These are phyloP conservation scores for Jamesozyma spencerorum DNA, from an alignment of 805 yeast species.

Conservation along the genomic window DNA sequence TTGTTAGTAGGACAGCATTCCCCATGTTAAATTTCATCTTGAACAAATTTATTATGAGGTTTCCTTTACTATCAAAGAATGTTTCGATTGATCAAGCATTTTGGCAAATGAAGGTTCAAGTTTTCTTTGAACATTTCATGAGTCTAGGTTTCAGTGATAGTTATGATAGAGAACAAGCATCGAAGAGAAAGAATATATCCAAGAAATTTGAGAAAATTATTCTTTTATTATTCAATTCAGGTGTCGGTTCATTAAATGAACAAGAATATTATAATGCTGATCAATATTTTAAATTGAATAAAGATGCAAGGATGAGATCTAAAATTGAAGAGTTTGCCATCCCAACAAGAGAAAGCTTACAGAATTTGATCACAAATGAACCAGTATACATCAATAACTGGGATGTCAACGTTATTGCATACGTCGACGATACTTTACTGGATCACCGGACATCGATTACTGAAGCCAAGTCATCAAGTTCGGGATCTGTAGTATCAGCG, in stretches of 20 bases:
- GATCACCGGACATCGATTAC: background rate
- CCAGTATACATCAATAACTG: conserved; percentile 42
- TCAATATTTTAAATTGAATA: conserved; percentile 20
- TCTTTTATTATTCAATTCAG: conserved; percentile 64
- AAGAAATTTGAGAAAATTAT: conserved; percentile 54
- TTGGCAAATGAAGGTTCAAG: conserved; percentile 75
- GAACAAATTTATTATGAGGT: conserved; percentile 48
- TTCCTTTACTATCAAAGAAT: conserved; percentile 59
- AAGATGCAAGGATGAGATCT: conserved; percentile 26
- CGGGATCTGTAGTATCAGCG: background rate
- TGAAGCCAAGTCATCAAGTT: background rate
- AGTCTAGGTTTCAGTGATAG: conserved; percentile 61
- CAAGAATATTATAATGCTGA: conserved; percentile 36
- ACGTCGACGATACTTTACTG: conserved; percentile 21
- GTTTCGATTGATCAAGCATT: conserved; percentile 45
- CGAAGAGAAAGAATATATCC: conserved; percentile 58
- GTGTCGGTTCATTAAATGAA: conserved; percentile 55
- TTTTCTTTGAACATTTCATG: conserved; percentile 72
- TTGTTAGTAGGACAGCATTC: conserved; percentile 31
- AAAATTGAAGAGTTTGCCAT: conserved; percentile 30
- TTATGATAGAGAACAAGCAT: conserved; percentile 64
- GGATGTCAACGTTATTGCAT: conserved; percentile 62
- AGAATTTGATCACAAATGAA: conserved; percentile 27
- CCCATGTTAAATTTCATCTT: conserved; percentile 68
- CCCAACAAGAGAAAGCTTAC: conserved; percentile 34